Evolutionary conservation across 2,329 filamentous ascomycete species (phyloP).

Genomic region (Clarireedia sp.): DNA sequence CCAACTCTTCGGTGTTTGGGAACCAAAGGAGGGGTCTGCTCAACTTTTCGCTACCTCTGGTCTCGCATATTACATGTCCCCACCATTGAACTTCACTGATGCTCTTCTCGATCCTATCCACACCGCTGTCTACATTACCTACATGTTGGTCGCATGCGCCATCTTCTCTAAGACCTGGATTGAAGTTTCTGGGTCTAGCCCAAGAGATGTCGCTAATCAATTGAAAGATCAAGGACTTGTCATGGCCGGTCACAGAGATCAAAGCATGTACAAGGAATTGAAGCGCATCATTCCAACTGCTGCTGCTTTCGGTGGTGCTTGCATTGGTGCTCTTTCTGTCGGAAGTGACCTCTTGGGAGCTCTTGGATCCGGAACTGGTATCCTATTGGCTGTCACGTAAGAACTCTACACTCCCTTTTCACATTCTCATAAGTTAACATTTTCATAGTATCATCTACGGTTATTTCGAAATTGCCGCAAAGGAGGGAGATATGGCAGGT

Average conservation of each 20-base stretch:
- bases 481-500: conserved; percentile 89
- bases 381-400: conserved; percentile 96
- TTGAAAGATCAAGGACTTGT: conserved; percentile 99
- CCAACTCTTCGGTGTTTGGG: conserved; percentile 95
- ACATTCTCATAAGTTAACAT: conserved; percentile 30
- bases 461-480: conserved; percentile 98
- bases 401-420: conserved; percentile 33
- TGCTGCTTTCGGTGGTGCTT: conserved; percentile 95
- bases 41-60: conserved; percentile 92
- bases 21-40: conserved; percentile 89
- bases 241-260: conserved; percentile 98
- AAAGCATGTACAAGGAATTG: conserved; percentile 99
- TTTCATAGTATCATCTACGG: conserved; percentile 83
- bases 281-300: conserved; percentile 99
- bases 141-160: conserved; percentile 96
- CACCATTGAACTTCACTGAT: conserved; percentile 94
- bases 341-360: conserved; percentile 92
- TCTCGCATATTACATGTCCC: conserved; percentile 99
- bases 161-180: conserved; percentile 99
- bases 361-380: conserved; percentile 94
- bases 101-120: conserved; percentile 95
- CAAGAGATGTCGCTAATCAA: conserved; percentile 97
- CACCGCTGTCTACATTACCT: conserved; percentile 88
- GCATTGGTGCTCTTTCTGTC: conserved; percentile 95
- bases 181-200: conserved; percentile 95